Conservation (phyloP, 2,329 filamentous ascomycete species). For the Atkinsonella texensis region DNA sequence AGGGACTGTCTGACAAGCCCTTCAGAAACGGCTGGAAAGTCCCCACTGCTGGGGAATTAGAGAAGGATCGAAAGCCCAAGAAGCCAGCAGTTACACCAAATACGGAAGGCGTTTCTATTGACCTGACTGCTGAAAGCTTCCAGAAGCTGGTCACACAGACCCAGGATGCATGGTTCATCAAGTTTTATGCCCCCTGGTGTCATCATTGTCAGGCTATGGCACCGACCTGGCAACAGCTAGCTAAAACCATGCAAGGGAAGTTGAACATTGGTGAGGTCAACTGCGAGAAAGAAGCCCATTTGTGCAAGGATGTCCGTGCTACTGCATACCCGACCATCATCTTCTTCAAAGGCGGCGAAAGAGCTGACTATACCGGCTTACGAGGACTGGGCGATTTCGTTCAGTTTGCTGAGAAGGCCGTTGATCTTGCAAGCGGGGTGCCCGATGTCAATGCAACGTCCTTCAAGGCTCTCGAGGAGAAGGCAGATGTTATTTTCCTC, state of each 20-base stretch:
- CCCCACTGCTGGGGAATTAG: slow-evolving; percentile 17
- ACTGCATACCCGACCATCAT: slow-evolving; percentile 77
- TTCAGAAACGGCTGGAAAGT: slow-evolving; percentile 19
- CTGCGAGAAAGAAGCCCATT: slow-evolving; percentile 69
- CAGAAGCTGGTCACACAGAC: slow-evolving; percentile 75
- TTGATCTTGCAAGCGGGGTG: slow-evolving; percentile 65
- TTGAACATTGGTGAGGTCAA: slow-evolving; percentile 95
- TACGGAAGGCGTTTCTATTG: slow-evolving; percentile 58
- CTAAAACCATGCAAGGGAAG: slow-evolving; percentile 78
- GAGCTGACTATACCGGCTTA: slow-evolving; percentile 85
- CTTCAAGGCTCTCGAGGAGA: slow-evolving; percentile 77
- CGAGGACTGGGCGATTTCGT: slow-evolving; percentile 86
- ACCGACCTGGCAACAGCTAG: slow-evolving; percentile 79
- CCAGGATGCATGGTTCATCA: slow-evolving; percentile 93
- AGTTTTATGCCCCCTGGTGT: slow-evolving; percentile 98
- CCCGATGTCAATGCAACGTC: slow-evolving; percentile 64
- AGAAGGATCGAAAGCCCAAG: slow-evolving; percentile 29
- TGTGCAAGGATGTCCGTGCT: slow-evolving; percentile 87
- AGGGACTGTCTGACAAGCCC: slow-evolving; percentile 11
- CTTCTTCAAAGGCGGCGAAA: slow-evolving; percentile 86
- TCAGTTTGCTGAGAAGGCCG: slow-evolving; percentile 73
- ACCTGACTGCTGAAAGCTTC: slow-evolving; percentile 75
- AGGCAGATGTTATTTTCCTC: slow-evolving; percentile 89
- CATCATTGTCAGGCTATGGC: slow-evolving; percentile 89
- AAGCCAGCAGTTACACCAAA: slow-evolving; percentile 51